Conservation (phyloP, 768 basidiomycete species). For the Kwoniella heveanensis region DNA sequence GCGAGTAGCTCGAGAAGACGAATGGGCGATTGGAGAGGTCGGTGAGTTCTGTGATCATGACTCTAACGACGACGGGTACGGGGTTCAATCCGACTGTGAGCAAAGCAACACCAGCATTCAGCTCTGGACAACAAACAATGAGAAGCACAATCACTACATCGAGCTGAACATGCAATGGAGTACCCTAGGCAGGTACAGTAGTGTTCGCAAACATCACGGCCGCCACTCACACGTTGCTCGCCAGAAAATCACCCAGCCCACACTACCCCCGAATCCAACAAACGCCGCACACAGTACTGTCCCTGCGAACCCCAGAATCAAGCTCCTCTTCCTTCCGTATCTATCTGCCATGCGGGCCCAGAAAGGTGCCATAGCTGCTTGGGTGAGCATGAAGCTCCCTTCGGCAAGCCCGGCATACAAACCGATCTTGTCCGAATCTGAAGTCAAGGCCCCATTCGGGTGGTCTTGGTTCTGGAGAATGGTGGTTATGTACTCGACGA, state of each 20-base stretch:
- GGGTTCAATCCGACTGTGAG: slow-evolving; percentile 42
- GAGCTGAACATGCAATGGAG: no score
- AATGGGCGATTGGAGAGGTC: slow-evolving; percentile 34
- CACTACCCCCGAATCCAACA: slow-evolving; percentile 35
- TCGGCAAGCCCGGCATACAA: no score
- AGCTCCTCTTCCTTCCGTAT: no score
- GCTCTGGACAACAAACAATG: no score
- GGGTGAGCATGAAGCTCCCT: no score
- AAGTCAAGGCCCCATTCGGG: slow-evolving; percentile 37
- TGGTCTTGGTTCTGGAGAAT: slow-evolving; percentile 36
- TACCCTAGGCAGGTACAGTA: no score
- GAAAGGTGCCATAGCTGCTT: no score
- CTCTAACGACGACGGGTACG: slow-evolving; percentile 26
- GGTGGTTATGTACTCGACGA: slow-evolving; percentile 44
- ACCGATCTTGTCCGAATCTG: no score
- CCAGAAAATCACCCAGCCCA: slow-evolving; percentile 39
- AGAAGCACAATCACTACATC: no score
- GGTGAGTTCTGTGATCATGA: slow-evolving; percentile 31
- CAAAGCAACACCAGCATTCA: no score
- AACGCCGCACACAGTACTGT: slow-evolving; percentile 18
- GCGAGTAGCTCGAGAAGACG: slow-evolving; percentile 43
- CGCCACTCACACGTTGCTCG: slow-evolving; percentile 36
- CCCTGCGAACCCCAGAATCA: slow-evolving; percentile 5
- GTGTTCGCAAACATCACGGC: background rate
- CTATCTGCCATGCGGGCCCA: no score